A percentile compares a stretch with the other conserved stretches of the same genome.
phyloP scores from a whole-genome alignment of 1,139 yeast species.

The Blastobotrys arbuscula region DNA sequence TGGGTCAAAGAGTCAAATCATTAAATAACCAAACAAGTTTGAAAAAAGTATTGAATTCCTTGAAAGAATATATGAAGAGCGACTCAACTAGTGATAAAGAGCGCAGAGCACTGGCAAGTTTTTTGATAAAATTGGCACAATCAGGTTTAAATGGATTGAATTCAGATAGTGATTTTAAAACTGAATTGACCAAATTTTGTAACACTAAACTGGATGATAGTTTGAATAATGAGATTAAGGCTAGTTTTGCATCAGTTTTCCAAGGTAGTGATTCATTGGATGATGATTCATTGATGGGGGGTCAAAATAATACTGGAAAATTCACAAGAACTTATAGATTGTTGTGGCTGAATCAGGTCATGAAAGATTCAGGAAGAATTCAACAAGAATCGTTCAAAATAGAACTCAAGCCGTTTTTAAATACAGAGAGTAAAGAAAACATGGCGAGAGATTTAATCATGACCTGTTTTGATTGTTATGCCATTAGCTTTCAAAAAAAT shows the following conservation, averaged over 20 bases:
- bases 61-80: constrained; percentile 14
- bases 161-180: constrained; percentile 3
- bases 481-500: constrained; percentile 28
- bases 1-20: constrained; percentile 11
- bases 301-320: constrained; percentile 12
- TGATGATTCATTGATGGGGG: background rate
- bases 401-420: constrained; percentile 29
- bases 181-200: constrained; percentile 4
- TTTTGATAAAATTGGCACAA: constrained; percentile 1
- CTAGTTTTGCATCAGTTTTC: constrained; percentile 5
- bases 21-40: background rate
- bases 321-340: constrained; percentile 28
- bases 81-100: background rate
- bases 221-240: constrained; percentile 1
- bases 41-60: constrained; percentile 2
- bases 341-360: constrained; percentile 32
- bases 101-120: constrained; percentile 2
- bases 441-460: constrained; percentile 30
- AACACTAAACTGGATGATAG: background rate
- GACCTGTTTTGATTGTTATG: constrained; percentile 35
- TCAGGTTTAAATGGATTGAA: background rate
- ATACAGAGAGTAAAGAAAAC: constrained; percentile 26
- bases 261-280: background rate
- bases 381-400: constrained; percentile 23
- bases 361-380: constrained; percentile 25